Evolutionary conservation across 805 yeast genomes (phyloP).

Genomic region (Myxozyma lipomycoides): DNA sequence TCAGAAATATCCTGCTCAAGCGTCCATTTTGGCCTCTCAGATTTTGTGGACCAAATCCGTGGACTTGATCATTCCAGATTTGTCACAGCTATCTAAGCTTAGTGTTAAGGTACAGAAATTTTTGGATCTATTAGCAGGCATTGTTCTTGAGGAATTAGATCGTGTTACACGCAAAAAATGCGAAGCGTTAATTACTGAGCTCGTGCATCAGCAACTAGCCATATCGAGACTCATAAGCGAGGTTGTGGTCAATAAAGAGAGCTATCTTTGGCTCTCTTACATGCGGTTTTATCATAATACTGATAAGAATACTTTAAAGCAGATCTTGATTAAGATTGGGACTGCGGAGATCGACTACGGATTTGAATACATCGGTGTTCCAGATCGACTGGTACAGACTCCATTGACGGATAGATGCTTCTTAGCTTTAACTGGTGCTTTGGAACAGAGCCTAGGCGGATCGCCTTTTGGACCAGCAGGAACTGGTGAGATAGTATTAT

Average conservation of each 20-base stretch:
- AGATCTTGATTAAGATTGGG: constrained; percentile 47
- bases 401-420: constrained; percentile 64
- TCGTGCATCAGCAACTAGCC: constrained; percentile 55
- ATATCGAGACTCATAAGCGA: constrained; percentile 29
- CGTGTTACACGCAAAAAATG: constrained; percentile 43
- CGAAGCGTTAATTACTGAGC: constrained; percentile 64
- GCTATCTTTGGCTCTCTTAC: constrained; percentile 49
- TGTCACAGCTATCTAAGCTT: neutral
- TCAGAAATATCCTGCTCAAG: constrained; percentile 51
- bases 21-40: constrained; percentile 52
- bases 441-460: constrained; percentile 75
- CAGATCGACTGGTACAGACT: constrained; percentile 70
- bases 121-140: constrained; percentile 36
- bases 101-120: constrained; percentile 1
- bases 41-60: constrained; percentile 51
- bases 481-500: constrained; percentile 51
- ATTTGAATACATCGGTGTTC: constrained; percentile 74
- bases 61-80: constrained; percentile 13
- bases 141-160: constrained; percentile 35
- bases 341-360: constrained; percentile 58
- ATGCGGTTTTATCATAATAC: constrained; percentile 48
- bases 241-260: constrained; percentile 15
- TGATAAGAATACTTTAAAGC: neutral
- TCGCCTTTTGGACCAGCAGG: constrained; percentile 96
- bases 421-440: constrained; percentile 67